Percentiles rank a stretch among this genome's conserved stretches.
phyloP scores from a whole-genome alignment of 1,284 basidiomycete genomes.

The Ustilago sp. region DNA sequence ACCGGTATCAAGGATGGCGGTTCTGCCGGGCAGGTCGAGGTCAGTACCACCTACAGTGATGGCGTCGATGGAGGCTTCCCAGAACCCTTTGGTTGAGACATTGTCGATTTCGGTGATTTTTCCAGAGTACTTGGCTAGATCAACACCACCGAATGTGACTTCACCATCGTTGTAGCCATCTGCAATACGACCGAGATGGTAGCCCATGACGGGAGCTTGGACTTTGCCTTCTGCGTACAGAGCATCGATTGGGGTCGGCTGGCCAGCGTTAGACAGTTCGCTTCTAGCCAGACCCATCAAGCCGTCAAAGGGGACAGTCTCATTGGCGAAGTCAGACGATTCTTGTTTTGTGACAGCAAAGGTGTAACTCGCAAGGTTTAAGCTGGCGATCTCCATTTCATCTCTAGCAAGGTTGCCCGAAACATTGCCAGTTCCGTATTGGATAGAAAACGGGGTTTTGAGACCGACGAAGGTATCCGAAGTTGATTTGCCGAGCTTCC shows the following conservation, averaged over 20 bases:
- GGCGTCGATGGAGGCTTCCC: conserved; percentile 78
- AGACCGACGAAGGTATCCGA: conserved; percentile 77
- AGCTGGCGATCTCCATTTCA: conserved; percentile 77
- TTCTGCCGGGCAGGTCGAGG: conserved; percentile 72
- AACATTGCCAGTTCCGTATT: conserved; percentile 80
- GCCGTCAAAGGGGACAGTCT: conserved; percentile 77
- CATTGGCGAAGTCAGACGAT: conserved; percentile 74
- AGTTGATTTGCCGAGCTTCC: conserved; percentile 76
- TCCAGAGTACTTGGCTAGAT: conserved; percentile 74
- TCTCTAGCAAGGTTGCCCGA: conserved; percentile 78
- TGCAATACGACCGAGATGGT: conserved; percentile 81
- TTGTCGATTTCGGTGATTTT: conserved; percentile 66
- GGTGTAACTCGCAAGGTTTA: conserved; percentile 76
- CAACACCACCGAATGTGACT: conserved; percentile 82
- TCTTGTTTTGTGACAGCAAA: conserved; percentile 80
- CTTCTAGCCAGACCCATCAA: conserved; percentile 78
- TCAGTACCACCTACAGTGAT: conserved; percentile 75
- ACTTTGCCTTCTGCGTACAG: conserved; percentile 77
- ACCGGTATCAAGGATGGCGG: conserved; percentile 69
- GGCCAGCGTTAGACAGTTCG: conserved; percentile 75
- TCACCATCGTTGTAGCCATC: conserved; percentile 79
- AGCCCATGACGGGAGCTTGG: conserved; percentile 79
- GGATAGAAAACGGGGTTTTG: conserved; percentile 76
- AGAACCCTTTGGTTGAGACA: conserved; percentile 75
- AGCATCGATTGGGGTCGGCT: conserved; percentile 80